Conservation (phyloP, 2,329 filamentous ascomycete genomes). For the Sporothrix inflata region DNA sequence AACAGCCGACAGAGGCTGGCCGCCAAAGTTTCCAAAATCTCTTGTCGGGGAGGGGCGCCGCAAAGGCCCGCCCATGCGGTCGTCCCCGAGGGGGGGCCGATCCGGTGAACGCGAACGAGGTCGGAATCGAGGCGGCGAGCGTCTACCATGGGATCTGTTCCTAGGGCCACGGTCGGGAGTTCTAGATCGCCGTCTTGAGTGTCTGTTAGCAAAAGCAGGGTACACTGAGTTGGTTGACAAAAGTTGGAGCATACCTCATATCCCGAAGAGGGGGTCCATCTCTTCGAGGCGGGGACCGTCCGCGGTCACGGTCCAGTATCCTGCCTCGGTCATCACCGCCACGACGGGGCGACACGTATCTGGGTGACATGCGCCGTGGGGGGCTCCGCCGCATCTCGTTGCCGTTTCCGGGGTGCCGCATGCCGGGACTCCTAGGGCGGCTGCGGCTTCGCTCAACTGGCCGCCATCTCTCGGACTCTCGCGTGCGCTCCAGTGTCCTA, state of each 20-base stretch:
- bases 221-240: neutral
- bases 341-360: slow-evolving; percentile 44
- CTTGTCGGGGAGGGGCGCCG: slow-evolving; percentile 53
- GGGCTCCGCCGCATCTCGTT: slow-evolving; percentile 27
- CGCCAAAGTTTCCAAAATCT: slow-evolving; percentile 36
- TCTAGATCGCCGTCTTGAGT: slow-evolving; percentile 55
- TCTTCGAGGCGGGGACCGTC: slow-evolving; percentile 47
- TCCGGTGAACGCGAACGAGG: slow-evolving; percentile 56
- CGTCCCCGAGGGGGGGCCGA: slow-evolving; percentile 44
- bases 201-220: neutral
- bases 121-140: slow-evolving; percentile 52
- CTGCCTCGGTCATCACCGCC: slow-evolving; percentile 45
- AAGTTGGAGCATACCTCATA: slow-evolving; percentile 34
- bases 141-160: slow-evolving; percentile 42
- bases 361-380: slow-evolving; percentile 43
- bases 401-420: slow-evolving; percentile 38
- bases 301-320: slow-evolving; percentile 38
- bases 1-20: slow-evolving; percentile 51
- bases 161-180: slow-evolving; percentile 54
- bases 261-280: slow-evolving; percentile 45
- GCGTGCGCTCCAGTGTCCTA: slow-evolving; percentile 43
- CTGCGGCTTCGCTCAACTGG: slow-evolving; percentile 46
- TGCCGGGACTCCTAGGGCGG: slow-evolving; percentile 43
- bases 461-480: slow-evolving; percentile 44
- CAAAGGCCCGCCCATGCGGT: slow-evolving; percentile 37